A percentile compares a stretch with the other conserved stretches of the same genome.
Evolutionary conservation across 768 basidiomycete genomes (phyloP).

Genomic region (Gloeophyllum trabeum): DNA sequence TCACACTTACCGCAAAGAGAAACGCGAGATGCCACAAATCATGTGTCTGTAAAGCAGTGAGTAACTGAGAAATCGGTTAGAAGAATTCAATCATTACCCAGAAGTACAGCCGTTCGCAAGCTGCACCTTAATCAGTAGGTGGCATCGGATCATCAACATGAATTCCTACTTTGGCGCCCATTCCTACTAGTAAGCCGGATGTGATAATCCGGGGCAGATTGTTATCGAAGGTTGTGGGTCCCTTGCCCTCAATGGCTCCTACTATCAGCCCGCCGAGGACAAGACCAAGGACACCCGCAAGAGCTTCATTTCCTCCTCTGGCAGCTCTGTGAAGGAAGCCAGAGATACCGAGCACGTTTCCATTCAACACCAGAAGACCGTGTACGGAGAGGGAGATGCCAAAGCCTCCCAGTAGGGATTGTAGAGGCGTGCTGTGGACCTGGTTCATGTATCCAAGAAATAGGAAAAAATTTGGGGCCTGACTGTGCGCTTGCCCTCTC

Average conservation of each 20-base stretch:
- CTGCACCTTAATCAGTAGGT: no score
- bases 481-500: no score
- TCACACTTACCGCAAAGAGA: constrained; percentile 36
- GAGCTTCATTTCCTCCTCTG: constrained; percentile 30
- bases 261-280: constrained; percentile 35
- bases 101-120: constrained; percentile 56
- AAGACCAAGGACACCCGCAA: constrained; percentile 32
- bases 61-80: neutral
- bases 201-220: constrained; percentile 21
- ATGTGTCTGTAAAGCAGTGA: constrained; percentile 35
- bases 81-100: constrained; percentile 27
- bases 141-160: no score
- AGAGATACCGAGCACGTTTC: constrained; percentile 47
- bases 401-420: constrained; percentile 45
- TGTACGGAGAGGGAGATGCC: constrained; percentile 41
- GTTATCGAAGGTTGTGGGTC: constrained; percentile 12
- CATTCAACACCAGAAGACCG: constrained; percentile 39
- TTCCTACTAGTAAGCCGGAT: constrained; percentile 45
- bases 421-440: constrained; percentile 19
- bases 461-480: neutral
- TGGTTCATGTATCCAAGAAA: neutral
- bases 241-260: constrained; percentile 26
- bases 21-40: constrained; percentile 46
- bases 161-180: constrained; percentile 55
- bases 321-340: constrained; percentile 45